Percentiles rank a stretch among this genome's conserved stretches.
phyloP scores from a whole-genome alignment of 1,139 yeast species.

The Candida neerlandica region DNA sequence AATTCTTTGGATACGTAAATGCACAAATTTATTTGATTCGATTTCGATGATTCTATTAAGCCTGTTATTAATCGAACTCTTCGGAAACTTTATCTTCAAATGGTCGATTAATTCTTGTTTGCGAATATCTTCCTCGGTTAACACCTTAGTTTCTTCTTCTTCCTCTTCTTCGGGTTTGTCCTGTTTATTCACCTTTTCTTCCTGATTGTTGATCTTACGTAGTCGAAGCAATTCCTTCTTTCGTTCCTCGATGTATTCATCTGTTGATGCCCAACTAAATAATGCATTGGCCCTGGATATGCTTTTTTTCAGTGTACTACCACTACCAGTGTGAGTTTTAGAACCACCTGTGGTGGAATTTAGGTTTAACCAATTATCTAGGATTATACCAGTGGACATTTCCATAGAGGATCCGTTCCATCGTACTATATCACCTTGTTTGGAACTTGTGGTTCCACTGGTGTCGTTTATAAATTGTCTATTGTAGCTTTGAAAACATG shows the following conservation, averaged over 20 bases:
- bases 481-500: constrained; percentile 37
- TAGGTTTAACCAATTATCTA: constrained; percentile 30
- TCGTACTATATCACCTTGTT: constrained; percentile 26
- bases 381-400: constrained; percentile 27
- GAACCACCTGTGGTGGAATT: neutral
- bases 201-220: constrained; percentile 9
- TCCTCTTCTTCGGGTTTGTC: constrained; percentile 2
- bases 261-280: constrained; percentile 50
- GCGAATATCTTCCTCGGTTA: constrained; percentile 11
- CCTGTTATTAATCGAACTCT: constrained; percentile 25
- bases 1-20: constrained; percentile 41
- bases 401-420: constrained; percentile 39
- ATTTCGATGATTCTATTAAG: constrained; percentile 35
- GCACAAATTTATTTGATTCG: constrained; percentile 44
- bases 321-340: constrained; percentile 4
- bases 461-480: constrained; percentile 33
- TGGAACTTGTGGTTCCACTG: constrained; percentile 11
- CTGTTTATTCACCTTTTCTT: constrained; percentile 10
- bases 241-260: constrained; percentile 38
- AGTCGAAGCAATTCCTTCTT: constrained; percentile 26
- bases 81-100: constrained; percentile 18
- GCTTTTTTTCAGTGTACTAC: constrained; percentile 11
- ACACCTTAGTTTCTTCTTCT: neutral
- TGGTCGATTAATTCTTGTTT: constrained; percentile 7
- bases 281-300: constrained; percentile 31